Evolutionary conservation across 1,284 basidiomycete species (phyloP).

Genomic region (Coniferiporia sulphurascens): DNA sequence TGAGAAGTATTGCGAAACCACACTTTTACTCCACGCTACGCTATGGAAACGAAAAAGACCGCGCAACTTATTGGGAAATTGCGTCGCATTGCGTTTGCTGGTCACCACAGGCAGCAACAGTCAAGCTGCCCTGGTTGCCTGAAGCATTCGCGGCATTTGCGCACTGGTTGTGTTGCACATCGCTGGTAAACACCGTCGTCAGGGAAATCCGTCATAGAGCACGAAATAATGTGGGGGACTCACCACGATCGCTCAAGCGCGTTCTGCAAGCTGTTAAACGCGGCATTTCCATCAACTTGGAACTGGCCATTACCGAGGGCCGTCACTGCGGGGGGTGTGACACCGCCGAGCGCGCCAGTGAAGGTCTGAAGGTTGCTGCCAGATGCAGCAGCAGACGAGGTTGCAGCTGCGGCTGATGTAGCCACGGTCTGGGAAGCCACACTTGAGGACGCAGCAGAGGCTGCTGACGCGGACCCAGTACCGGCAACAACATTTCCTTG

Average conservation of each 20-base stretch:
- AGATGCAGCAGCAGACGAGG: conserved; percentile 17
- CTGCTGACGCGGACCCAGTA: conserved; percentile 17
- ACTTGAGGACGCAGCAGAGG: conserved; percentile 19
- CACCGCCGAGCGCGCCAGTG: conserved; percentile 46
- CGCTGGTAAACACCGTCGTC: conserved; percentile 23
- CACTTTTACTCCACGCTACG: too few species aligned
- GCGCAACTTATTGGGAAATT: background rate
- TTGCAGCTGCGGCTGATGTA: conserved; percentile 16
- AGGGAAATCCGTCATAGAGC: background rate
- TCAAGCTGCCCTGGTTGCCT: conserved; percentile 36
- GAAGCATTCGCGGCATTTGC: conserved; percentile 39
- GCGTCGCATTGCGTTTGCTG: conserved; percentile 45
- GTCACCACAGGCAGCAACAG: conserved; percentile 45
- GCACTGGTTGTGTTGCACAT: conserved; percentile 54
- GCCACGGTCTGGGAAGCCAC: conserved; percentile 17
- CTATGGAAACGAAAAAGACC: background rate
- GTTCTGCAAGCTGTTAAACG: conserved; percentile 45
- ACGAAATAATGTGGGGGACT: background rate
- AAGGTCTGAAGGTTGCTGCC: conserved; percentile 52
- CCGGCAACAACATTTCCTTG: conserved; percentile 33
- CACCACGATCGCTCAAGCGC: conserved; percentile 51
- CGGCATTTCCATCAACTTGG: conserved; percentile 40
- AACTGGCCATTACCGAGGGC: conserved; percentile 41
- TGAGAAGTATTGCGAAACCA: too few species aligned
- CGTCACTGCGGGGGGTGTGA: conserved; percentile 42